Evolutionary conservation across 1,284 basidiomycete species (phyloP).

Genomic region (Sparassis latifolia): DNA sequence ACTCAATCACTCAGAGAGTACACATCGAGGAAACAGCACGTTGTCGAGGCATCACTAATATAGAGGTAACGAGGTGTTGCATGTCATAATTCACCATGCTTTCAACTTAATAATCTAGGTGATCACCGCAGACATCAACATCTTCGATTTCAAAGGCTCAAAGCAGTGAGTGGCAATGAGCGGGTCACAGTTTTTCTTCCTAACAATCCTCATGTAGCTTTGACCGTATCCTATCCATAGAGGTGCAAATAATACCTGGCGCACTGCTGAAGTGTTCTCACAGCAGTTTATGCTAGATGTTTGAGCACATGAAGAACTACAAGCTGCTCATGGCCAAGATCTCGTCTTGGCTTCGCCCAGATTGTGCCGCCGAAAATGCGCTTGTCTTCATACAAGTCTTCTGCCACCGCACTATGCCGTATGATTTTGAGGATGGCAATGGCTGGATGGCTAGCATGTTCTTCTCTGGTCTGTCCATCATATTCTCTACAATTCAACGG

Average conservation of each 20-base stretch:
- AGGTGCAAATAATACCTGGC: slow-evolving; percentile 29
- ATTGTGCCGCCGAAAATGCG: slow-evolving; percentile 40
- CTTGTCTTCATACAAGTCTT: slow-evolving; percentile 75
- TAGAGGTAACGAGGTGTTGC: slow-evolving; percentile 33
- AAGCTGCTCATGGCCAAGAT: slow-evolving; percentile 59
- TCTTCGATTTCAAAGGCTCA: slow-evolving; percentile 49
- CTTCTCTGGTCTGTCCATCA: slow-evolving; percentile 48
- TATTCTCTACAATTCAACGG: slow-evolving; percentile 12
- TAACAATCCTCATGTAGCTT: slow-evolving; percentile 37
- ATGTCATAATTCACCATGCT: background rate
- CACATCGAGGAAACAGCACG: slow-evolving; percentile 58
- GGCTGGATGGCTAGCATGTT: slow-evolving; percentile 79
- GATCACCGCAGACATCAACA: slow-evolving; percentile 71
- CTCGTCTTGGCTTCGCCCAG: slow-evolving; percentile 60
- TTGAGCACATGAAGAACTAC: slow-evolving; percentile 83
- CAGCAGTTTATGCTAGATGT: slow-evolving; percentile 43
- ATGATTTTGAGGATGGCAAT: slow-evolving; percentile 70
- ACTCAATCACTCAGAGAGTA: slow-evolving; percentile 66
- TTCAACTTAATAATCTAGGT: slow-evolving; percentile 30
- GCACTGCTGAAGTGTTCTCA: background rate
- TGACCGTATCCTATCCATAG: slow-evolving; percentile 71
- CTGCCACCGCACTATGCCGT: slow-evolving; percentile 62
- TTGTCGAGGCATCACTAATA: slow-evolving; percentile 47
- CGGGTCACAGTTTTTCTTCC: slow-evolving; percentile 15
- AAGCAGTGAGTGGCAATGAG: slow-evolving; percentile 33